Percentiles rank a stretch among this genome's conserved stretches.
phyloP scores from a whole-genome alignment of 805 yeast species.

The Teunomyces atbi region DNA sequence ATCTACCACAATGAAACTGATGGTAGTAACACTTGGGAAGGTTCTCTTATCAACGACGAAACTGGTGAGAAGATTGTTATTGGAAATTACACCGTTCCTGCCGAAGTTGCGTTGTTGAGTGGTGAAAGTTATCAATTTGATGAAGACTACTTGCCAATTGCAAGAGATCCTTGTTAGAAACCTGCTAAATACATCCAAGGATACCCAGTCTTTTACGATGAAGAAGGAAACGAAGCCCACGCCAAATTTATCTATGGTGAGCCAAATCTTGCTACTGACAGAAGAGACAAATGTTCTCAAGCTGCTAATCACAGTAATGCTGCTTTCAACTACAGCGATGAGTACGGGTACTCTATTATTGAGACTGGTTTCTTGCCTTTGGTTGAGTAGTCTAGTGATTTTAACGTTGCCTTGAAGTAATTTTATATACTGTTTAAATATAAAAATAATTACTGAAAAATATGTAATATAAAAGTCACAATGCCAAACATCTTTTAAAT shows the following conservation, averaged over 20 bases:
- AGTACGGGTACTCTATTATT: too few species aligned
- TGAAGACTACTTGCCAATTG: not conserved
- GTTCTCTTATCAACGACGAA: slow-evolving; percentile 1
- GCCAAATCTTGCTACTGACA: not conserved
- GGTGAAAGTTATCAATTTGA: not conserved
- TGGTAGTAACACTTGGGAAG: slow-evolving; percentile 3
- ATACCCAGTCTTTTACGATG: not conserved
- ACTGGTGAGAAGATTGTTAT: not conserved
- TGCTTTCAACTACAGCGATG: too few species aligned
- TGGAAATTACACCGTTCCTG: not conserved
- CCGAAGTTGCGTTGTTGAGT: not conserved
- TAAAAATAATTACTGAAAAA: too few species aligned
- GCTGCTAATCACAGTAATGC: too few species aligned
- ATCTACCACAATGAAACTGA: not conserved
- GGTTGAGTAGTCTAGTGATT: too few species aligned
- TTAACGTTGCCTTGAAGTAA: too few species aligned
- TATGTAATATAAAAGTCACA: too few species aligned
- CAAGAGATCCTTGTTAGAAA: not conserved
- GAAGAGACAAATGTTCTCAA: too few species aligned
- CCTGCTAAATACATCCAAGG: not conserved
- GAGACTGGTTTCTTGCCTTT: too few species aligned
- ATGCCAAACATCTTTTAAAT: too few species aligned
- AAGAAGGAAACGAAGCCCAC: not conserved
- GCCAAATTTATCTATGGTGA: not conserved
- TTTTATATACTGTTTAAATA: too few species aligned